Evolutionary conservation across 768 basidiomycete genomes (phyloP).

Genomic region (Lentinula guzmanii): DNA sequence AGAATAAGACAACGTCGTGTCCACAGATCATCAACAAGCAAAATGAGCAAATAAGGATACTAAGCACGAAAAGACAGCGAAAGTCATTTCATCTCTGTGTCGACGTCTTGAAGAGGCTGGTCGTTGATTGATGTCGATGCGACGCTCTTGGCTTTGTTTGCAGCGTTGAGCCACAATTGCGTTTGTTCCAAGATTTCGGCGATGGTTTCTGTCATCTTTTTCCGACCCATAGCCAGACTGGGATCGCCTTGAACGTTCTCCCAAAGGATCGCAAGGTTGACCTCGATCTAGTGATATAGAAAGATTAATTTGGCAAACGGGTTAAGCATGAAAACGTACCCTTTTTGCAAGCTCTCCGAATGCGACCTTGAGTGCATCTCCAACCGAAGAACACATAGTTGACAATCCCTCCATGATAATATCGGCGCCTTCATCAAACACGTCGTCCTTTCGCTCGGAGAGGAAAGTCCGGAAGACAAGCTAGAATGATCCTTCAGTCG

Average conservation of each 20-base stretch:
- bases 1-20: not conserved
- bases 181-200: conserved; percentile 36
- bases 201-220: conserved; percentile 31
- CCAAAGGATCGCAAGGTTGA: conserved; percentile 56
- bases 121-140: not conserved
- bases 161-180: conserved; percentile 37
- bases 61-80: not conserved
- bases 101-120: not conserved
- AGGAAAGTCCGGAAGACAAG: conserved; percentile 43
- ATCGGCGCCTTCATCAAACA: conserved; percentile 50
- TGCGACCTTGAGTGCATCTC: conserved; percentile 37
- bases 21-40: not conserved
- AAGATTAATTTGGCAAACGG: not conserved
- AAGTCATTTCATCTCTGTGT: conserved; percentile 1
- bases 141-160: conserved; percentile 17
- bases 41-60: not conserved
- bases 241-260: conserved; percentile 45
- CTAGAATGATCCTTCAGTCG: conserved; percentile 19
- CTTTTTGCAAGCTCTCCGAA: conserved; percentile 50
- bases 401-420: conserved; percentile 41
- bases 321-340: conserved; percentile 24
- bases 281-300: conserved; percentile 32
- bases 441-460: conserved; percentile 33
- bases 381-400: conserved; percentile 42
- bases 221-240: conserved; percentile 32